A percentile compares a stretch with the other conserved stretches of the same genome.
Conservation (phyloP, 495 filamentous ascomycete species). For the Pyrenopolyporus hunteri region DNA sequence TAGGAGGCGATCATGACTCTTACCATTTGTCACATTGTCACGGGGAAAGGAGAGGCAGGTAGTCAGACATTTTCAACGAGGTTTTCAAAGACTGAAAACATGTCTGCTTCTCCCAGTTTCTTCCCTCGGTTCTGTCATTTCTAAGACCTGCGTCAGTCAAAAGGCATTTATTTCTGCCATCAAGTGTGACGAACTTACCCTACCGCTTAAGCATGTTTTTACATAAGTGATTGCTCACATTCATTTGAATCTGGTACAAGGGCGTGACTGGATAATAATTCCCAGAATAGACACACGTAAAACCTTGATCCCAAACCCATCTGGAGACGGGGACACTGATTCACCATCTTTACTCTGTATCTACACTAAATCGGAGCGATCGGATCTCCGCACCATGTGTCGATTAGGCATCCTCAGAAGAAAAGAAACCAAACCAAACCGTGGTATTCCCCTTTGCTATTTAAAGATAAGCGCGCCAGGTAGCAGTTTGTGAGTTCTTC, state of each 20-base stretch:
- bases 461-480: constrained; percentile 8
- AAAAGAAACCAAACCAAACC: constrained; percentile 6
- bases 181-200: no score
- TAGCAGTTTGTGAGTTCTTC: constrained; percentile 1
- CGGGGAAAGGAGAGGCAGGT: no score
- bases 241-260: no score
- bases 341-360: constrained; percentile 2
- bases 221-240: no score
- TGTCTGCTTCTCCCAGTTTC: not conserved
- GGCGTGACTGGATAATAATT: not conserved
- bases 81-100: not conserved
- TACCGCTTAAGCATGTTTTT: no score
- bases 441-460: constrained; percentile 13
- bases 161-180: not conserved
- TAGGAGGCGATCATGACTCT: no score
- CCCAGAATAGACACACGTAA: no score
- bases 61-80: no score
- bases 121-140: not conserved
- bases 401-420: constrained; percentile 5
- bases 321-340: not conserved
- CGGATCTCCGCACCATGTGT: constrained; percentile 1
- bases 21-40: no score
- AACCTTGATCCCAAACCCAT: no score
- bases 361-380: constrained; percentile 1
- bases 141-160: not conserved